Base-by-base conservation (phyloP, 2,329 filamentous ascomycete genomes). In the Annulohypoxylon truncatum region DNA sequence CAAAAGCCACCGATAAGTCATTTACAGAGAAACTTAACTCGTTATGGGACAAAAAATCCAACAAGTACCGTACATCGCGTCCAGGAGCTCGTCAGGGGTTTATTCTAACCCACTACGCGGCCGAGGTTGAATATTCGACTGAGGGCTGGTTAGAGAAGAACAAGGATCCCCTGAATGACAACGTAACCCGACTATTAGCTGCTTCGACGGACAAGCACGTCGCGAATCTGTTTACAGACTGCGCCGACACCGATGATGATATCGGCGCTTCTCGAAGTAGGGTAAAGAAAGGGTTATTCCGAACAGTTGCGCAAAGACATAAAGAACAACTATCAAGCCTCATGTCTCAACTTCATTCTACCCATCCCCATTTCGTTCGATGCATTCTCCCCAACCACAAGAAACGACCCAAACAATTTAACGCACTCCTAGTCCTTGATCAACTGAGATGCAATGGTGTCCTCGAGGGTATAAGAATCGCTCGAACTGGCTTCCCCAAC, bases 371-470 rank as follows among this genome's bases (percentile, higher is more conserved):
- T 79, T 99, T 99, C 77, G 96, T 99, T 28, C 92, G 96, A 48
- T 99, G 96, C 77, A 99, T 99, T 67, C 85, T 99, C 64, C 96
- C 96, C 2, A 99, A 99, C 76, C 96, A 99, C 83, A 97, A 97
- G 80, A 99, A 99, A 80, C 88, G 90, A 22, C 93, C 96, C 0
- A 99, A 99, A 79, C 92, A 94, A 76, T 93, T 98, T 79, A 92
- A 92, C 75, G 93, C 92, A 2, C 88, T 94, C 2, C 87, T 99
- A n/a, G 96, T 99, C 1, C 85, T 99, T 4, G 96, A 99, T 75
- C 96, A 99, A 78, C 83, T 99, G n/a, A 90, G 96, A 55, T 99
- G 96, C 81, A 99, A 99, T 77, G 96, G 96, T 91, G 96, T 99
- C 2, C 85, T 99, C n/a, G 96, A 99, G 81, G 96, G 96, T 67